Conservation (phyloP, 768 basidiomycete genomes). For the Amanita jacksonii region DNA sequence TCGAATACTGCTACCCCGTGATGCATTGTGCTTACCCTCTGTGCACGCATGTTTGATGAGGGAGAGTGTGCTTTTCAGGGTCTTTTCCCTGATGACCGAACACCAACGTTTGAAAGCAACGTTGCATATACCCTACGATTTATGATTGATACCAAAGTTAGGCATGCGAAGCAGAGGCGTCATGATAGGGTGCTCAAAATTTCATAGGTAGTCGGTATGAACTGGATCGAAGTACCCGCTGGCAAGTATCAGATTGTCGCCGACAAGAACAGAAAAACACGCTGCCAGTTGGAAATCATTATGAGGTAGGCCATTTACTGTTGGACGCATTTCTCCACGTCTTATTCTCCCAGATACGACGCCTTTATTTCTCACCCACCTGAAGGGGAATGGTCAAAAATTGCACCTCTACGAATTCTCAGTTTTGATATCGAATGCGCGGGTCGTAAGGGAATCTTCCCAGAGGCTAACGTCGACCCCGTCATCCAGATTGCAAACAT, state of each 20-base stretch:
- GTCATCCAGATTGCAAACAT: constrained; percentile 99
- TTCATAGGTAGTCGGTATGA: constrained; percentile 89
- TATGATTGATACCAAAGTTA: constrained; percentile 95
- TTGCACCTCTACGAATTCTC: constrained; percentile 88
- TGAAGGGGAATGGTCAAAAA: constrained; percentile 85
- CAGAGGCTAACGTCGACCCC: constrained; percentile 82
- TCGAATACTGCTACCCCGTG: constrained; percentile 1
- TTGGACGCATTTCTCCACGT: background rate
- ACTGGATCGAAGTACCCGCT: constrained; percentile 91
- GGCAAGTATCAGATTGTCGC: constrained; percentile 67
- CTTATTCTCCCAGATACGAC: constrained; percentile 48
- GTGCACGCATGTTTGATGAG: constrained; percentile 58
- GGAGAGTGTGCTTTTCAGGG: constrained; percentile 62
- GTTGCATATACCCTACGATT: constrained; percentile 86
- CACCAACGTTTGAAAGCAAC: constrained; percentile 88
- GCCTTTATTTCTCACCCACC: constrained; percentile 84
- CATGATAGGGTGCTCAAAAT: constrained; percentile 1
- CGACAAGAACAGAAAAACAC: constrained; percentile 52
- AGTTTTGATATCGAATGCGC: constrained; percentile 99
- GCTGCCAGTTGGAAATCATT: constrained; percentile 83
- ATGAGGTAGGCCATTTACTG: constrained; percentile 43
- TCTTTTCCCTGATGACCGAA: constrained; percentile 40
- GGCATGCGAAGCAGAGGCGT: background rate
- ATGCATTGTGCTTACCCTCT: constrained; percentile 11
- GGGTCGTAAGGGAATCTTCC: constrained; percentile 94